phyloP scores from a whole-genome alignment of 345 rosid species.

The Pugionium dolabratum region DNA sequence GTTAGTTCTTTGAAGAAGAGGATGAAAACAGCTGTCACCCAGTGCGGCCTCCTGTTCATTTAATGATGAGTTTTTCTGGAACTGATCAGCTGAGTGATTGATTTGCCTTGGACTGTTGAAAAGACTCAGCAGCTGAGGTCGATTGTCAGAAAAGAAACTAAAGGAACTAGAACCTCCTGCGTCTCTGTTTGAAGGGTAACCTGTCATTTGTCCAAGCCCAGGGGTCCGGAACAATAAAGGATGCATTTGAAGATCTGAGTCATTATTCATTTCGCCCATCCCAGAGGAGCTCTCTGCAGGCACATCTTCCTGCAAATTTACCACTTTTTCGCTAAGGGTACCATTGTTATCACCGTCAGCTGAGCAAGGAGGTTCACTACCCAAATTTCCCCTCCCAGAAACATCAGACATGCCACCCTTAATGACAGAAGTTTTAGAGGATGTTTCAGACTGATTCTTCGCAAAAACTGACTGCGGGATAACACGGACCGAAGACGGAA shows the following conservation, averaged over 20 bases:
- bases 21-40: slow-evolving; percentile 75
- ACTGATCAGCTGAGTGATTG: slow-evolving; percentile 44
- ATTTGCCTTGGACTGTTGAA: slow-evolving; percentile 62
- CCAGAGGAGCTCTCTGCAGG: slow-evolving; percentile 48
- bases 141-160: slow-evolving; percentile 74
- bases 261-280: slow-evolving; percentile 47
- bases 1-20: slow-evolving; percentile 73
- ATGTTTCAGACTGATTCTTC: slow-evolving; percentile 46
- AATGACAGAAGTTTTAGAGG: slow-evolving; percentile 42
- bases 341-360: slow-evolving; percentile 40
- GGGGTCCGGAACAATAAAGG: slow-evolving; percentile 79
- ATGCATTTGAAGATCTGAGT: slow-evolving; percentile 81
- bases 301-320: slow-evolving; percentile 45
- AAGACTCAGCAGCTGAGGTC: slow-evolving; percentile 78
- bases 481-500: slow-evolving; percentile 85
- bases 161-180: slow-evolving; percentile 53
- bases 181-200: slow-evolving; percentile 49
- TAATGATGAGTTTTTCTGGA: slow-evolving; percentile 45
- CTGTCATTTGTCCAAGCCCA: slow-evolving; percentile 58
- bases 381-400: slow-evolving; percentile 47
- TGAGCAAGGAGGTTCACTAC: slow-evolving; percentile 42
- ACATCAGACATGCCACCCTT: slow-evolving; percentile 34
- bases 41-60: slow-evolving; percentile 48
- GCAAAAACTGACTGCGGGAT: slow-evolving; percentile 67
- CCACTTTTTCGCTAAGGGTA: slow-evolving; percentile 38